Conservation (phyloP, 2,329 filamentous ascomycete species). For the Penicillium sp. region DNA sequence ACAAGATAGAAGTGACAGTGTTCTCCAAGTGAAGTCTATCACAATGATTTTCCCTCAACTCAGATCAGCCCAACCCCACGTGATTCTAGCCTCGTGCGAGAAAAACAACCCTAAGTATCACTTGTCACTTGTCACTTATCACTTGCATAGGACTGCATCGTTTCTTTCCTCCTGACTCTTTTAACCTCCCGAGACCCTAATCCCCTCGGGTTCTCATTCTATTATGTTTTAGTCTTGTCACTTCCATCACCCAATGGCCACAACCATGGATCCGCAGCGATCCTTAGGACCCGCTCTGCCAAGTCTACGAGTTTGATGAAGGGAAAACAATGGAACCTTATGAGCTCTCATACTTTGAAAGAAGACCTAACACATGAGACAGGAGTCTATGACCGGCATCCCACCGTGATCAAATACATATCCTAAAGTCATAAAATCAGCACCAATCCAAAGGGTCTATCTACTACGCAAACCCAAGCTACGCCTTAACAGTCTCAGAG, state of each 20-base stretch:
- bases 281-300: constrained; percentile 10
- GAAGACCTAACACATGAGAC: background rate
- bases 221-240: constrained; percentile 4
- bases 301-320: background rate
- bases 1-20: background rate
- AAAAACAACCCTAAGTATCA: background rate
- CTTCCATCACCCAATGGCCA: constrained; percentile 15
- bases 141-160: background rate
- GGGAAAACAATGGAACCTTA: background rate
- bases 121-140: background rate
- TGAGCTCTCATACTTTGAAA: background rate
- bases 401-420: no score
- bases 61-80: background rate
- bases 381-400: background rate
- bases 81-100: background rate
- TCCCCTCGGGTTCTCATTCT: background rate
- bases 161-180: background rate
- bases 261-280: constrained; percentile 19
- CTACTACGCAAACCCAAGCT: background rate
- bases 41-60: background rate
- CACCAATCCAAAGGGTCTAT: background rate
- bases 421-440: background rate
- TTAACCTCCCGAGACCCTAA: background rate
- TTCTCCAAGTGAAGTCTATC: background rate
- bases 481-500: constrained; percentile 3